These are phyloP conservation scores for Chrysochromulina tobinii DNA, from an alignment of 78 protist species.

Conservation along the genomic window DNA sequence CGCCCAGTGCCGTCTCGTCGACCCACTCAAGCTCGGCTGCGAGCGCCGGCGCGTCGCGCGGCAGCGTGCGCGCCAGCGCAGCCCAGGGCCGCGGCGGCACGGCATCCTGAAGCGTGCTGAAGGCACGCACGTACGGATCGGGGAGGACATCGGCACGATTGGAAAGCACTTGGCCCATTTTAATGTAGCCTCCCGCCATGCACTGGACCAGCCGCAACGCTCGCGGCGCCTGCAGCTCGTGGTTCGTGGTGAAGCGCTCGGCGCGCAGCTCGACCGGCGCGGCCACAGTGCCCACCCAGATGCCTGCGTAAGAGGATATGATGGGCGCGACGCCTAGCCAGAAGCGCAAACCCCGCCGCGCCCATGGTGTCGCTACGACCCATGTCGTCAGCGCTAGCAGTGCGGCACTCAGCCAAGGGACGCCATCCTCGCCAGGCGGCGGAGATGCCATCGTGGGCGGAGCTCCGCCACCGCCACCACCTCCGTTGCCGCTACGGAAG, in stretches of 20 bases:
- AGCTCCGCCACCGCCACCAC: no score
- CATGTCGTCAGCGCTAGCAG: no score
- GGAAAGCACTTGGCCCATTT: constrained; percentile 23
- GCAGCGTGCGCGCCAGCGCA: neutral
- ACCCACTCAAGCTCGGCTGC: neutral
- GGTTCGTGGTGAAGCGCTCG: neutral
- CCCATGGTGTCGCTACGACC: no score
- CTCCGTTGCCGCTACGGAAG: no score
- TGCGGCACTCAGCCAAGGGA: no score
- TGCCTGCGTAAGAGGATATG: neutral
- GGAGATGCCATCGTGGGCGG: no score
- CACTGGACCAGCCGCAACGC: neutral
- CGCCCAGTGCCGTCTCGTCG: constrained; percentile 37
- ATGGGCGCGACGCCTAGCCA: neutral
- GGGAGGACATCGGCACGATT: constrained; percentile 52
- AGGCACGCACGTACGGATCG: neutral
- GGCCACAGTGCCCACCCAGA: no score
- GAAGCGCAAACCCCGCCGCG: neutral
- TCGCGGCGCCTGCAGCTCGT: constrained; percentile 2
- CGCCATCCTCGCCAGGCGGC: no score
- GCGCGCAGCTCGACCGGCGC: neutral
- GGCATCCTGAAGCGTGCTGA: neutral
- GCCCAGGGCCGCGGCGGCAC: constrained; percentile 12
- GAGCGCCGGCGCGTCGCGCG: neutral
- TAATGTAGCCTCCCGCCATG: constrained; percentile 52